Evolutionary conservation across 768 basidiomycete species (phyloP).

Genomic region (Galerina marginata): DNA sequence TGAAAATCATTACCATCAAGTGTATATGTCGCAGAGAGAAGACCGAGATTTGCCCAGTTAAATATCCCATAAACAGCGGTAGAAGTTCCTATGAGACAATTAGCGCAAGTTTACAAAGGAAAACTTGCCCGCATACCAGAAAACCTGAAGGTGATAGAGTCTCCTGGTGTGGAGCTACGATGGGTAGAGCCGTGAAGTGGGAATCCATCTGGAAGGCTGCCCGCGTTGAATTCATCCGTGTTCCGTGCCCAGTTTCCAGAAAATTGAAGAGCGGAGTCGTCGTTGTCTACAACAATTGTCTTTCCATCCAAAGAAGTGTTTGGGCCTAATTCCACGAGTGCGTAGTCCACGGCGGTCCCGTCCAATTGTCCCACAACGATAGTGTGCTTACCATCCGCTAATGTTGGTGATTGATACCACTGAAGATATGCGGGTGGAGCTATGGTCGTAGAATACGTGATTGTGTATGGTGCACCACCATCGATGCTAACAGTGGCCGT

Average conservation of each 20-base stretch:
- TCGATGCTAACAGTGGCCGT: conserved; percentile 26
- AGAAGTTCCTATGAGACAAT: conserved; percentile 21
- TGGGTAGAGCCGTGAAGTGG: conserved; percentile 17
- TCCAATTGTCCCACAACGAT: conserved; percentile 24
- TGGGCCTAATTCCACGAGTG: conserved; percentile 23
- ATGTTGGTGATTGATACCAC: conserved; percentile 28
- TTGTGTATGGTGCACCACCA: conserved; percentile 11
- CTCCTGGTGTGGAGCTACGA: conserved; percentile 7
- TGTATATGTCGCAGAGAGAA: conserved; percentile 28
- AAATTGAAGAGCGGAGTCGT: conserved; percentile 23
- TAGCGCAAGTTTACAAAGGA: too few species aligned
- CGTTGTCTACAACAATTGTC: conserved; percentile 28
- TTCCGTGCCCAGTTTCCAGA: conserved; percentile 22
- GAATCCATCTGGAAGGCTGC: conserved; percentile 8
- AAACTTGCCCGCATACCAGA: conserved; percentile 2
- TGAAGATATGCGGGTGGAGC: conserved; percentile 24
- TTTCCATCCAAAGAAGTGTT: conserved; percentile 26
- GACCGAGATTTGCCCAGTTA: conserved; percentile 29
- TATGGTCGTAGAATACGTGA: conserved; percentile 14
- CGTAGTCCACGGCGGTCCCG: conserved; percentile 27
- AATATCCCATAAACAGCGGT: conserved; percentile 31
- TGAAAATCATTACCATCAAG: conserved; percentile 24
- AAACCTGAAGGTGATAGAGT: conserved; percentile 13
- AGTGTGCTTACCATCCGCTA: conserved; percentile 25
- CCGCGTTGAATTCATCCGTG: conserved; percentile 14